These are phyloP conservation scores for Trichoderma semiorbis DNA, from an alignment of 2,329 filamentous ascomycete genomes.

Conservation along the genomic window DNA sequence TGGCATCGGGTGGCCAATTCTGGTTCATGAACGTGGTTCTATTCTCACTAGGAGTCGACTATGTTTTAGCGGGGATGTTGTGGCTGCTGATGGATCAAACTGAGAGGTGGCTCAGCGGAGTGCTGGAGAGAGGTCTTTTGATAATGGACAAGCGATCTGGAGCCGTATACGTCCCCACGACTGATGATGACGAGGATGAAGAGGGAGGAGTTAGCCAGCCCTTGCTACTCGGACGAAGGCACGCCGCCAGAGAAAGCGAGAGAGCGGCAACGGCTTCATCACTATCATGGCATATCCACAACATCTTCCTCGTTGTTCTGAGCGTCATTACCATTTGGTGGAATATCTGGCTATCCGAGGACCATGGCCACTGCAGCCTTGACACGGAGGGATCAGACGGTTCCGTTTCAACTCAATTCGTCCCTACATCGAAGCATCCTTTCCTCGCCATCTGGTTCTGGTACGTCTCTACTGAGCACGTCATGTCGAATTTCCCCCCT, in stretches of 20 bases:
- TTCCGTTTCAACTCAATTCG: neutral
- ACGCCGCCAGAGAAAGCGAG: neutral
- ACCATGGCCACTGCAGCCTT: conserved; percentile 35
- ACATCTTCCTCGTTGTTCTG: conserved; percentile 34
- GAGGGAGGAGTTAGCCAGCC: conserved; percentile 20
- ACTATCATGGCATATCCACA: conserved; percentile 42
- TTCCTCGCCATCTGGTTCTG: conserved; percentile 42
- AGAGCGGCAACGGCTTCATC: conserved; percentile 13
- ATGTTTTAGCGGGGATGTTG: conserved; percentile 41
- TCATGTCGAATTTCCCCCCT: conserved; percentile 42
- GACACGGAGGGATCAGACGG: neutral
- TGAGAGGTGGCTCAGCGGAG: conserved; percentile 32
- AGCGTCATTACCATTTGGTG: conserved; percentile 41
- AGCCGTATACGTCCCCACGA: neutral
- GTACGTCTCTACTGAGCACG: conserved; percentile 25
- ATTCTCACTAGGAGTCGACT: conserved; percentile 44
- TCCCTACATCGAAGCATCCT: conserved; percentile 10
- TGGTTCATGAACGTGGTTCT: conserved; percentile 45
- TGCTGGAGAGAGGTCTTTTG: conserved; percentile 22
- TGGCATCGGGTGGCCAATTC: conserved; percentile 31
- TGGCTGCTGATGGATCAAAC: conserved; percentile 38
- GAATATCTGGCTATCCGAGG: conserved; percentile 45
- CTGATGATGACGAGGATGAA: conserved; percentile 26
- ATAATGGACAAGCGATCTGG: conserved; percentile 7
- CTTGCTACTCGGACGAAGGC: neutral